Percentiles rank a stretch among this genome's conserved stretches.
These are phyloP conservation scores for Aspergillus udagawae DNA, from an alignment of 2,329 filamentous ascomycete species.

Conservation along the genomic window DNA sequence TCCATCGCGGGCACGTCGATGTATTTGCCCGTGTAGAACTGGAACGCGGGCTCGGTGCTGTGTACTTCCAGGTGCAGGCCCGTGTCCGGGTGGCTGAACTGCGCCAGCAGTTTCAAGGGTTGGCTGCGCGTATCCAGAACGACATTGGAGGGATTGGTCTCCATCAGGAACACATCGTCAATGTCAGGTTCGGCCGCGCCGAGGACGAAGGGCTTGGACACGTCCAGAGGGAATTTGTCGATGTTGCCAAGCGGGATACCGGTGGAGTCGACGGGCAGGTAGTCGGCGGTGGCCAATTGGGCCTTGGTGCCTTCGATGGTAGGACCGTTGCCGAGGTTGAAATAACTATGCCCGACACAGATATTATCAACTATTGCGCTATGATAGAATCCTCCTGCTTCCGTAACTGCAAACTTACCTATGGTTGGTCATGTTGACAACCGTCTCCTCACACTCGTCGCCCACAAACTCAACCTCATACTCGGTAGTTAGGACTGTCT, in stretches of 20 bases:
- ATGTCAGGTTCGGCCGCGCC: constrained; percentile 68
- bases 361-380: not conserved
- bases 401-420: constrained; percentile 55
- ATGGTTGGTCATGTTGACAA: constrained; percentile 92
- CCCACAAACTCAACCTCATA: constrained; percentile 81
- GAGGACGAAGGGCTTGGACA: constrained; percentile 67
- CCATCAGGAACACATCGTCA: constrained; percentile 86
- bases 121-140: constrained; percentile 62
- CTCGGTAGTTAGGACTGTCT: constrained; percentile 74
- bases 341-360: constrained; percentile 47
- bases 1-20: constrained; percentile 68
- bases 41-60: constrained; percentile 93
- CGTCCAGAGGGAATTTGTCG: constrained; percentile 58
- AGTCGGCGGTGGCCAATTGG: constrained; percentile 55
- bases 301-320: constrained; percentile 62
- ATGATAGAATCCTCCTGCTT: not conserved
- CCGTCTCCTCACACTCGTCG: constrained; percentile 78
- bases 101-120: constrained; percentile 64
- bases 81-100: constrained; percentile 68
- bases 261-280: constrained; percentile 69
- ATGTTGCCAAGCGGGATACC: constrained; percentile 72
- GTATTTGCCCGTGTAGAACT: constrained; percentile 89
- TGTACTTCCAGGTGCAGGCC: constrained; percentile 79
- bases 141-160: constrained; percentile 56
- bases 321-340: constrained; percentile 59